Percentiles rank a stretch among this genome's conserved stretches.
Conservation (phyloP, 2,329 filamentous ascomycete genomes). For the Xylariaceae sp. region DNA sequence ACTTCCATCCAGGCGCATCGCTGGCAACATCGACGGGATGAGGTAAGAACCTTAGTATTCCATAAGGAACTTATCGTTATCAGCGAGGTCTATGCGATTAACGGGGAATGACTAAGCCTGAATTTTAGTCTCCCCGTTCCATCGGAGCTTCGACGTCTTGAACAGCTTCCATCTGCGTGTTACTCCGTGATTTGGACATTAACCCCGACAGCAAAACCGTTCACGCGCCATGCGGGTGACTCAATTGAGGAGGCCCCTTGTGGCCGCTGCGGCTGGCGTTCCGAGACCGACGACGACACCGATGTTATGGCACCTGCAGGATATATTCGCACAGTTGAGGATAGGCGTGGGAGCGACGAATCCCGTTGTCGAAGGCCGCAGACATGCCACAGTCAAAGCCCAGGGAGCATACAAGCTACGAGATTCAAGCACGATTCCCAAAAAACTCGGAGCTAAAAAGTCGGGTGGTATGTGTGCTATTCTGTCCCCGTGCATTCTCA, state of each 20-base stretch:
- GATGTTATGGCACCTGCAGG: constrained; percentile 35
- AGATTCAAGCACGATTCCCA: constrained; percentile 58
- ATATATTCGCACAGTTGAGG: constrained; percentile 31
- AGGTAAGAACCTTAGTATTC: neutral
- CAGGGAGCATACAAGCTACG: constrained; percentile 65
- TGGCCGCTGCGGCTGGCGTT: constrained; percentile 34
- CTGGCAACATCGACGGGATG: constrained; percentile 4
- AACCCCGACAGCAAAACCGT: constrained; percentile 6
- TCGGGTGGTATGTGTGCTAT: constrained; percentile 63
- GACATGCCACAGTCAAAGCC: constrained; percentile 57
- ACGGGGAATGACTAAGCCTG: constrained; percentile 37
- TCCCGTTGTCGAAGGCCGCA: constrained; percentile 45
- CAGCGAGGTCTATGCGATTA: constrained; percentile 16
- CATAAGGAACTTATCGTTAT: constrained; percentile 26
- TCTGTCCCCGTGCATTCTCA: neutral
- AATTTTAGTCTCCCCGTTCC: constrained; percentile 31
- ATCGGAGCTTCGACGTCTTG: constrained; percentile 10
- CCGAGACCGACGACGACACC: constrained; percentile 22
- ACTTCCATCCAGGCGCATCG: neutral
- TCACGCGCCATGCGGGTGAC: constrained; percentile 38
- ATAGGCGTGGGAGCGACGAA: constrained; percentile 32
- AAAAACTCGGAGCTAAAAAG: constrained; percentile 93
- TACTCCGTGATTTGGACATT: neutral
- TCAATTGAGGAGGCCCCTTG: constrained; percentile 43
- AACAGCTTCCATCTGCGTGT: constrained; percentile 1